Conservation (phyloP, 2,329 filamentous ascomycete species). For the Fusarium musae region DNA sequence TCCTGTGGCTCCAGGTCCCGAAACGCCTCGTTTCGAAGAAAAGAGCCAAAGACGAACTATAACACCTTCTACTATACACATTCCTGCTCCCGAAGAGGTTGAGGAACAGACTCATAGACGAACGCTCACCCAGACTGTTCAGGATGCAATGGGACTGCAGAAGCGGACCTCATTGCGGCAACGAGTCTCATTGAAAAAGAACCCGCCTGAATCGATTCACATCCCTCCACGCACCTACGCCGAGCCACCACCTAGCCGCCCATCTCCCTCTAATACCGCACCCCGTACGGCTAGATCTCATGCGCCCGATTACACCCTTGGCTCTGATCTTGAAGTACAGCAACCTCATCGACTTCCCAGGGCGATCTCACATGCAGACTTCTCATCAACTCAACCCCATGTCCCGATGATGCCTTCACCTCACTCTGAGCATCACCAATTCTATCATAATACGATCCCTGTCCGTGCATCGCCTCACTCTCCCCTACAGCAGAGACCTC, state of each 20-base stretch:
- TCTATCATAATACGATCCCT: slow-evolving; percentile 60
- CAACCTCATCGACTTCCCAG: slow-evolving; percentile 49
- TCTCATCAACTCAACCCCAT: slow-evolving; percentile 39
- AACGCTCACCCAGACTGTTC: slow-evolving; percentile 35
- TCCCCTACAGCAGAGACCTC: slow-evolving; percentile 69
- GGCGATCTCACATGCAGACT: slow-evolving; percentile 49
- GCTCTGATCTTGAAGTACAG: slow-evolving; percentile 57
- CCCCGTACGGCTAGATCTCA: slow-evolving; percentile 46
- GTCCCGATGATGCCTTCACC: slow-evolving; percentile 48
- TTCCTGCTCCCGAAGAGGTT: slow-evolving; percentile 25
- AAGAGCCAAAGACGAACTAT: slow-evolving; percentile 31
- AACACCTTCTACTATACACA: slow-evolving; percentile 18
- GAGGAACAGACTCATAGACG: slow-evolving; percentile 25
- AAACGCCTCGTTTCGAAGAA: slow-evolving; percentile 16
- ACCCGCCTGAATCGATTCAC: slow-evolving; percentile 63
- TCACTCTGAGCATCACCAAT: slow-evolving; percentile 57
- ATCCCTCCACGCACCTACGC: slow-evolving; percentile 56
- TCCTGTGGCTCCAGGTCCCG: slow-evolving; percentile 52
- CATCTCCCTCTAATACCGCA: slow-evolving; percentile 48
- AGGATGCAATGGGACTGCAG: slow-evolving; percentile 38
- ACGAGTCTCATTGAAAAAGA: slow-evolving; percentile 64
- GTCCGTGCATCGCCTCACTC: slow-evolving; percentile 72
- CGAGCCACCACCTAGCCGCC: slow-evolving; percentile 40
- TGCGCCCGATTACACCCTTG: slow-evolving; percentile 60
- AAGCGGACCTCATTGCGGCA: slow-evolving; percentile 63